Base-by-base conservation (phyloP, 768 basidiomycete species). In the Termitomyces sp. region DNA sequence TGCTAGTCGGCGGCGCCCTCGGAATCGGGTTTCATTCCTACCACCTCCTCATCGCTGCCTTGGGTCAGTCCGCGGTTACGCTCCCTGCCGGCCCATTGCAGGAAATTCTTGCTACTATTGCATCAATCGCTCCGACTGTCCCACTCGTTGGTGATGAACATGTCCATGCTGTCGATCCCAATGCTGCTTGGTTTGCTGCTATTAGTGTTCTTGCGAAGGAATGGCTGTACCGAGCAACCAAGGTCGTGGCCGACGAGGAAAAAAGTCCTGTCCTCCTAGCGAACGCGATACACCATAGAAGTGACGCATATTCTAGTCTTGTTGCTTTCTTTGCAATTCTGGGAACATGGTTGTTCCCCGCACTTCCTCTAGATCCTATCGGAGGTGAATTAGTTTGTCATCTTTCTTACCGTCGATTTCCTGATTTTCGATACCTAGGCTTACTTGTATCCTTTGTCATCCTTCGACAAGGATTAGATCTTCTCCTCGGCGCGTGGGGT, bases 241-340 rank as follows among this genome's bases (percentile, higher is more conserved):
- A 89, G 67, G 83, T 80, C 55, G 95, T 99, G 32, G 97, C 96
- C 12, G 85, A 92, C 57, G 84, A 92, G 64, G 94, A 98, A 71
- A 86, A 86, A 65, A 92, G 90, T 66, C 91, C 92, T 4, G 97
- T 99, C 0, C 73, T 99, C 53, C 76, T 88, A 20, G 97, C 97
- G n/a, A 99, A 98, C 69, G 97, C 96, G 6, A 81, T 94, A 56
- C 96, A 98, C 70, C 97, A 99, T 73, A 83, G 97, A n/a, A 94
- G 92, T 62, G 97, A 99, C 70, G 94, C 93, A 6, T 93, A 94
- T 67, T 94, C 94, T 3, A 95, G 94, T 64, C 64, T 88, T 50
- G 93, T 99, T 54, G 94, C 95, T 12, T 82, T 98, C 56, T 81
- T 89, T 47, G 95, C 96, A 16, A 99, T 99, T 66, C 73, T 98